These are phyloP conservation scores for Gilbertella persicaria DNA, from an alignment of 371 early-diverging fungal species.

Conservation along the genomic window DNA sequence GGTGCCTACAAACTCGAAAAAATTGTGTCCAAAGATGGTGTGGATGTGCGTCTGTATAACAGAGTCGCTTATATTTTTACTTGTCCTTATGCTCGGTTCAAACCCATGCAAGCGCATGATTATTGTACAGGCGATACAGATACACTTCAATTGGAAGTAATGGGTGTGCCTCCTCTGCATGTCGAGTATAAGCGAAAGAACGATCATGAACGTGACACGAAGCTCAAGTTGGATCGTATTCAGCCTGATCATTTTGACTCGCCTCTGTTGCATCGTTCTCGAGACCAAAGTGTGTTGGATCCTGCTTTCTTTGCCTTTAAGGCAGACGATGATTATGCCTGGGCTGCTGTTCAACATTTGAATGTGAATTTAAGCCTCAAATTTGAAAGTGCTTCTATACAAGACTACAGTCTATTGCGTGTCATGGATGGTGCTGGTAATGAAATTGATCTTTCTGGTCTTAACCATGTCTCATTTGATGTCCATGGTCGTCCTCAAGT, in stretches of 20 bases:
- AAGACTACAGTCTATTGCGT: slow-evolving; percentile 27
- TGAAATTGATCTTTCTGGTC: slow-evolving; percentile 20
- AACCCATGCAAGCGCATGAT: slow-evolving; percentile 16
- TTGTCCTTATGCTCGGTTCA: slow-evolving; percentile 42
- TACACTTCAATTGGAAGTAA: slow-evolving; percentile 30
- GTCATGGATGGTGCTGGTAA: slow-evolving; percentile 52
- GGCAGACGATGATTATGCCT: slow-evolving; percentile 21
- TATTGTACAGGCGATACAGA: slow-evolving; percentile 44
- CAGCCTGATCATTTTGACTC: slow-evolving; percentile 43
- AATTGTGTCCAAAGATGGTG: slow-evolving; percentile 38
- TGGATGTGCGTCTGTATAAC: slow-evolving; percentile 39
- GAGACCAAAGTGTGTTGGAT: slow-evolving; percentile 23
- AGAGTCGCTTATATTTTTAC: slow-evolving; percentile 38
- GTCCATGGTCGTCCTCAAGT: slow-evolving; percentile 41
- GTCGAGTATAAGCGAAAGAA: slow-evolving; percentile 35
- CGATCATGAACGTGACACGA: background rate
- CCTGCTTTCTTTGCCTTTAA: slow-evolving; percentile 25
- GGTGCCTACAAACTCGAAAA: slow-evolving; percentile 45
- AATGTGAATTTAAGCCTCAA: slow-evolving; percentile 34
- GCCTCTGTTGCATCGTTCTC: slow-evolving; percentile 26
- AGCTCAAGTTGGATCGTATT: slow-evolving; percentile 38
- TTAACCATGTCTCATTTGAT: slow-evolving; percentile 14
- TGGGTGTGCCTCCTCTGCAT: slow-evolving; percentile 46
- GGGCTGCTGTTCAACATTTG: slow-evolving; percentile 40
- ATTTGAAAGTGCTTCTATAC: slow-evolving; percentile 26